Percentiles rank a stretch among this genome's conserved stretches.
phyloP scores from a whole-genome alignment of 192 early-diverging fungal genomes.

The Umbelopsis ramanniana region DNA sequence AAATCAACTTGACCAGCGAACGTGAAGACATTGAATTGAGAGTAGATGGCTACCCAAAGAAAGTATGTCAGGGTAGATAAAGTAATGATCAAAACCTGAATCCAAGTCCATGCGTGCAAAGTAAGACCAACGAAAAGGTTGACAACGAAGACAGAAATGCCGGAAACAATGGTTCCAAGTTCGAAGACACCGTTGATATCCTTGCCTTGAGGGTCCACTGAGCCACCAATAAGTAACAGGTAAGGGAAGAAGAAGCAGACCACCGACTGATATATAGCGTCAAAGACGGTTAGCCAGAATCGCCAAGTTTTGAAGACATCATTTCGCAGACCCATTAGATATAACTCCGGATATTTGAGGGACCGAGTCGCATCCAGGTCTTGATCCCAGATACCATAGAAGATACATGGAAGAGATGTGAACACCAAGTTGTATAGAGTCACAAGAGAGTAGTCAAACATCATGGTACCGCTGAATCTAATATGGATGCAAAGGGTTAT shows the following conservation, averaged over 20 bases:
- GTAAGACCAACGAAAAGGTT: constrained; percentile 82
- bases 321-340: constrained; percentile 73
- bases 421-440: constrained; percentile 89
- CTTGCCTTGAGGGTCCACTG: constrained; percentile 42
- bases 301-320: constrained; percentile 73
- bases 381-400: constrained; percentile 79
- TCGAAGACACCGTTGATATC: constrained; percentile 63
- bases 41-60: constrained; percentile 64
- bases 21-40: constrained; percentile 42
- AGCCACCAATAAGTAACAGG: constrained; percentile 50
- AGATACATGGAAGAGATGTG: constrained; percentile 82
- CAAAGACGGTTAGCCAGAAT: constrained; percentile 77
- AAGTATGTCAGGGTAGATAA: constrained; percentile 60
- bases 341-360: constrained; percentile 77
- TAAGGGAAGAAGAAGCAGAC: constrained; percentile 72
- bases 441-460: constrained; percentile 89
- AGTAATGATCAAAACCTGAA: constrained; percentile 54
- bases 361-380: constrained; percentile 72
- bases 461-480: constrained; percentile 75
- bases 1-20: constrained; percentile 51
- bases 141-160: constrained; percentile 70
- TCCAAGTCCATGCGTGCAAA: constrained; percentile 77
- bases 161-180: constrained; percentile 75
- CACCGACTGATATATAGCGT: constrained; percentile 74
- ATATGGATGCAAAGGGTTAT: constrained; percentile 1